Base-by-base conservation (phyloP, 2,329 filamentous ascomycete species). In the Cladosporium sp. region DNA sequence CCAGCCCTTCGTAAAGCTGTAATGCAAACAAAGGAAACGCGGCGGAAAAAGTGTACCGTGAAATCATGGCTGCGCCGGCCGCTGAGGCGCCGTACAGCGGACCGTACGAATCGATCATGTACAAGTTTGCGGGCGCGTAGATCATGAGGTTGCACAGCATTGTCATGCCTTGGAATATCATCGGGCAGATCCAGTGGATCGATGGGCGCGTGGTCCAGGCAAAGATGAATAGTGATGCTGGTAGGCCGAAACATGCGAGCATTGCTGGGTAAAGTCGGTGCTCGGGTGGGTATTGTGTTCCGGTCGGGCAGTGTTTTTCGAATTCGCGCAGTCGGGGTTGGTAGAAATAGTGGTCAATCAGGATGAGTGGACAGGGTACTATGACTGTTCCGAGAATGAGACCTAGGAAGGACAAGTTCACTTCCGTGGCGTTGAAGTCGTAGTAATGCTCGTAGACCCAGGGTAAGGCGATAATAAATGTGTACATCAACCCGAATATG, bases 101-200 rank as follows among this genome's bases (percentile, higher is more conserved):
- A 0, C 78, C 78, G 52, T 80, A 80, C 0, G 76, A 70, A 63
- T 80, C 78, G 44, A 80, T 72, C 76, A 80, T 79, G 70, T 78
- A 81, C 31, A 78, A 68, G 50, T 78, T 78, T 21, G 71, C 70
- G 0, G 76, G 72, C 2, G 75, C 74, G 62, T 80, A 80, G 33
- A 74, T 71, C 46, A 71, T 67, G 0, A 70, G 58, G 44, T 68
- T 71, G 31, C 65, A 66, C 29, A 67, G 63, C 68, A 72, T 75
- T 1, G 67, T 68, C 18, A 71, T 33, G 28, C 65, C 65, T 65
- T 74, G 71, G 63, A 74, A 72, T n/a, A 72, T 60, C 31, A 80
- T 71, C 0, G 76, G 74, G 12, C 78, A 76, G 29, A 79, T 77
- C 78, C 78, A 80, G 67, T 78, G 78, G 23, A 80, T 70, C 8